These are phyloP conservation scores for Trametes meyenii DNA, from an alignment of 768 basidiomycete genomes.

Conservation along the genomic window DNA sequence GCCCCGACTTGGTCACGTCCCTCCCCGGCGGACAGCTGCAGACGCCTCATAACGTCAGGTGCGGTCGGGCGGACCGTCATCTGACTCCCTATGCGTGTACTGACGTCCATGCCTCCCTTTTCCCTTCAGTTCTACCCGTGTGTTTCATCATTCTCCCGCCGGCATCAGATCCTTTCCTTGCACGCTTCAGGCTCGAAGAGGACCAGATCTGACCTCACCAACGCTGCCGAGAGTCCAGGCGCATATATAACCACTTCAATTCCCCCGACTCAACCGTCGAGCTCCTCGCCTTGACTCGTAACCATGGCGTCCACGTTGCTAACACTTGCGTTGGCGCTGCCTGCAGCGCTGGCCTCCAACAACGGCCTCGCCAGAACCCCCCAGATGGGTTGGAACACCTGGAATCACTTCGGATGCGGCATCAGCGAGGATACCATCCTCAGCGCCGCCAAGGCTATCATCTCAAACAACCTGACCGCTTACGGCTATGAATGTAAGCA, in stretches of 20 bases:
- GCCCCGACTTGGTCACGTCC: not conserved
- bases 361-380: conserved; percentile 39
- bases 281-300: not conserved
- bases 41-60: conserved; percentile 4
- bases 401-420: conserved; percentile 43
- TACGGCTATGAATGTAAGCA: conserved; percentile 42
- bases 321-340: conserved; percentile 12
- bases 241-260: not conserved
- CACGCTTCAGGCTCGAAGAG: not conserved
- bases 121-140: conserved; percentile 1
- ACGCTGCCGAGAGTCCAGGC: not conserved
- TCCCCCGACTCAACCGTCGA: not conserved
- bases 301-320: conserved; percentile 17
- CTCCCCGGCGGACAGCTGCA: not conserved
- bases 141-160: conserved; percentile 8
- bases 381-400: conserved; percentile 44
- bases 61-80: conserved; percentile 3
- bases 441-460: conserved; percentile 36
- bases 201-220: conserved; percentile 10
- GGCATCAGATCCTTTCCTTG: conserved; percentile 7
- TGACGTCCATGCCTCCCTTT: not conserved
- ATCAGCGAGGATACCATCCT: conserved; percentile 41
- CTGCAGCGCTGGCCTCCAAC: conserved; percentile 23
- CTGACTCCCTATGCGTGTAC: not conserved
- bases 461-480: conserved; percentile 36